Evolutionary conservation across 116 monocot genomes (phyloP).

Genomic region (Thalassia testudinum): DNA sequence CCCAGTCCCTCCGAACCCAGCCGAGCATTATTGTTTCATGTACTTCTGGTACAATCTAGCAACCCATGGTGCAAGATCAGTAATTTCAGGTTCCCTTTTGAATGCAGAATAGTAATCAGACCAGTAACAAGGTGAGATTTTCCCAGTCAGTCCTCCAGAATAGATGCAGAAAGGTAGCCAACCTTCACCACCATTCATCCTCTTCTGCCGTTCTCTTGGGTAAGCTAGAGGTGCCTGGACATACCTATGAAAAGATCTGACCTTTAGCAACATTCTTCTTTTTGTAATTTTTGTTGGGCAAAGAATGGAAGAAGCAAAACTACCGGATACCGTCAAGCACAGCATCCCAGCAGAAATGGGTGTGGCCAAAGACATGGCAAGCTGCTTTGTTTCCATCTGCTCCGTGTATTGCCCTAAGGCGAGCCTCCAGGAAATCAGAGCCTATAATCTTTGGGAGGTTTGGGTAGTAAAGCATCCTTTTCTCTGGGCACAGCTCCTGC

Average conservation of each 20-base stretch:
- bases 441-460: slow-evolving; percentile 79
- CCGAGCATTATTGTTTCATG: neutral
- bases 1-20: no score
- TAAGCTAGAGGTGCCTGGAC: slow-evolving; percentile 73
- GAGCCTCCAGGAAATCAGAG: slow-evolving; percentile 53
- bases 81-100: slow-evolving; percentile 54
- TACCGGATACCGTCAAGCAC: slow-evolving; percentile 58
- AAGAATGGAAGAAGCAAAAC: neutral
- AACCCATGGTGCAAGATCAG: slow-evolving; percentile 71
- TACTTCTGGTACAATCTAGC: slow-evolving; percentile 14
- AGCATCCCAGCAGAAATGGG: slow-evolving; percentile 75
- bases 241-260: slow-evolving; percentile 20
- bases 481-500: slow-evolving; percentile 82
- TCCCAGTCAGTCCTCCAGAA: slow-evolving; percentile 25
- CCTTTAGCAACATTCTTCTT: neutral
- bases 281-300: neutral
- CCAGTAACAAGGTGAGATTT: slow-evolving; percentile 45
- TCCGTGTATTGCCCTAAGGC: slow-evolving; percentile 54
- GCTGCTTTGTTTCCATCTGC: slow-evolving; percentile 13
- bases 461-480: slow-evolving; percentile 74
- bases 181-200: slow-evolving; percentile 64
- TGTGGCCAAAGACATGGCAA: slow-evolving; percentile 80
- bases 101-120: slow-evolving; percentile 49
- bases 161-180: slow-evolving; percentile 85
- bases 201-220: slow-evolving; percentile 58